Conservation (phyloP, 768 basidiomycete genomes). For the Mycena venus region DNA sequence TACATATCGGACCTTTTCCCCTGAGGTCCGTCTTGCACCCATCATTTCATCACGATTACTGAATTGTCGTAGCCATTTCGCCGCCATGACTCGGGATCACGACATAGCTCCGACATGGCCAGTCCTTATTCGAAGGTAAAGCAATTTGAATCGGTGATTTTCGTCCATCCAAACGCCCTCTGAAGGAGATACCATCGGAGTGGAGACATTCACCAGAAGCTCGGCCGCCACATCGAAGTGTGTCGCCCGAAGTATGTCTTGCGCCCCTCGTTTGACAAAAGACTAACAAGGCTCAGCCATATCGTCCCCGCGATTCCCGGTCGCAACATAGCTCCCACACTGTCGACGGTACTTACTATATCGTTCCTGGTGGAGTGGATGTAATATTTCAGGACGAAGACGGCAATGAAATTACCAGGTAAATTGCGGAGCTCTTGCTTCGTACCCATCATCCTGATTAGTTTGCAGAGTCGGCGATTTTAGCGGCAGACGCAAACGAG, state of each 20-base stretch:
- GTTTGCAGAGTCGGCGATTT: constrained; percentile 67
- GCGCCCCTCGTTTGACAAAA: background rate
- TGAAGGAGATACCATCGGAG: background rate
- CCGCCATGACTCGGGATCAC: background rate
- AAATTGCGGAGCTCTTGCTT: constrained; percentile 15
- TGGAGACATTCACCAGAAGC: constrained; percentile 1
- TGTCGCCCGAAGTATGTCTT: constrained; percentile 7
- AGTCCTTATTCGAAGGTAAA: background rate
- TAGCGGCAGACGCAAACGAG: constrained; percentile 43
- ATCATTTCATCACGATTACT: background rate
- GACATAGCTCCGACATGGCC: background rate
- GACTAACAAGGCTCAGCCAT: background rate
- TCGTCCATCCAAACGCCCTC: background rate
- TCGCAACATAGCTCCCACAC: background rate
- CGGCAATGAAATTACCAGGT: constrained; percentile 77
- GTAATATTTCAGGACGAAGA: constrained; percentile 78
- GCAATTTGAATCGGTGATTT: background rate
- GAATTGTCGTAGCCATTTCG: background rate
- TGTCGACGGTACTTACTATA: constrained; percentile 54
- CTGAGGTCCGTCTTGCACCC: background rate
- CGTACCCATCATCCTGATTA: background rate
- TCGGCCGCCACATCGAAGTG: background rate
- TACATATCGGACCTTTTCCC: background rate
- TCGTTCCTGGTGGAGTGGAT: constrained; percentile 74
- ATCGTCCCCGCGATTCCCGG: background rate